Evolutionary conservation across 306 rosid species (phyloP).

Genomic region (Coriaria nepalensis): DNA sequence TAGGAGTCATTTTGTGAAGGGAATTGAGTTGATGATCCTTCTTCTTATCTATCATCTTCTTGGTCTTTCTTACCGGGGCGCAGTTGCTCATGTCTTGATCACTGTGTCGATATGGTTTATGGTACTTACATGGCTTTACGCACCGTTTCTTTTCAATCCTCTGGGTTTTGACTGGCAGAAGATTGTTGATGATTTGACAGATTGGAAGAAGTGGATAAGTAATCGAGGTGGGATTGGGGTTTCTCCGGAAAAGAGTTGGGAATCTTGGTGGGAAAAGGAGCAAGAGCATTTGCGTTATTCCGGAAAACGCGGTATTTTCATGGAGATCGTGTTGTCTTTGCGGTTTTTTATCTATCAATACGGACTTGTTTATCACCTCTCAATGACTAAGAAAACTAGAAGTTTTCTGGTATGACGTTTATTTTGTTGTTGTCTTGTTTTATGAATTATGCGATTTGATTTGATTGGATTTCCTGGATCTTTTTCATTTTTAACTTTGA

Average conservation of each 20-base stretch:
- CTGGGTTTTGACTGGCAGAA: slow-evolving; percentile 99
- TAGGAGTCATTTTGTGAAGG: slow-evolving; percentile 93
- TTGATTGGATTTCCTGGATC: background rate
- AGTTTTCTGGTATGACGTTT: slow-evolving; percentile 50
- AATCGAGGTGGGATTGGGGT: slow-evolving; percentile 90
- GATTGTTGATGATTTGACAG: slow-evolving; percentile 89
- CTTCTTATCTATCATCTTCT: slow-evolving; percentile 78
- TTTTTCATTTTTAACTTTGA: too few relatives aligned
- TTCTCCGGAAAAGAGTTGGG: slow-evolving; percentile 75
- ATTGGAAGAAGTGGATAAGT: slow-evolving; percentile 93
- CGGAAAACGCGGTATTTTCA: slow-evolving; percentile 48
- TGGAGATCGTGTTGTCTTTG: slow-evolving; percentile 70
- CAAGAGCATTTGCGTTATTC: slow-evolving; percentile 64
- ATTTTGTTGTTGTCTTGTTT: background rate
- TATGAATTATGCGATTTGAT: background rate
- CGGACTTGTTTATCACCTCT: slow-evolving; percentile 86
- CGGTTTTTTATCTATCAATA: slow-evolving; percentile 83
- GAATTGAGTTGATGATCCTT: slow-evolving; percentile 82
- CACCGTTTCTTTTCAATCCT: slow-evolving; percentile 95
- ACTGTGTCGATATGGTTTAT: slow-evolving; percentile 86
- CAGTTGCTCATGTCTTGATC: slow-evolving; percentile 50
- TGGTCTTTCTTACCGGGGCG: slow-evolving; percentile 56
- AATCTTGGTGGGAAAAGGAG: slow-evolving; percentile 97
- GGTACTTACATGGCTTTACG: slow-evolving; percentile 96
- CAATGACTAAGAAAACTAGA: slow-evolving; percentile 29